Conservation (phyloP, 2,329 filamentous ascomycete species). For the Monosporascus sp. region DNA sequence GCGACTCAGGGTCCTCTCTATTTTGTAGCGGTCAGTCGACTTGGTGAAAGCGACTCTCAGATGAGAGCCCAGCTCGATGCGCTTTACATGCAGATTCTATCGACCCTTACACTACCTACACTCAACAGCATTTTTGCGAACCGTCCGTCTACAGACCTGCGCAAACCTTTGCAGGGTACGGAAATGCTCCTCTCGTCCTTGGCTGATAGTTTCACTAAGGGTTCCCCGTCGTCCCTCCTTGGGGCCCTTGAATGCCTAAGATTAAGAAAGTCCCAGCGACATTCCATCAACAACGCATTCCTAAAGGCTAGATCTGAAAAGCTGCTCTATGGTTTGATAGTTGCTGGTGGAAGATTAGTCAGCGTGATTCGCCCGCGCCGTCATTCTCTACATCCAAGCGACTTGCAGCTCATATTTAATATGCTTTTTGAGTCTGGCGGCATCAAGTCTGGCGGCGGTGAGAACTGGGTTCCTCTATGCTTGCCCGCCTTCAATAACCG, state of each 20-base stretch:
- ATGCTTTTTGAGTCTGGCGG: constrained; percentile 97
- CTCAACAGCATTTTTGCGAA: constrained; percentile 83
- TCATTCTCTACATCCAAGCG: constrained; percentile 91
- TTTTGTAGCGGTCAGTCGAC: constrained; percentile 84
- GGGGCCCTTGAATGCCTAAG: constrained; percentile 92
- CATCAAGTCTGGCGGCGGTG: constrained; percentile 82
- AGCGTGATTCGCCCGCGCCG: constrained; percentile 92
- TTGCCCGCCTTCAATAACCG: constrained; percentile 95
- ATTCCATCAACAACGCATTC: constrained; percentile 80
- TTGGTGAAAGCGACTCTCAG: constrained; percentile 89
- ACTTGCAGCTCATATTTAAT: constrained; percentile 95
- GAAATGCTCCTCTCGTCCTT: constrained; percentile 86
- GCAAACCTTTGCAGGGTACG: constrained; percentile 84
- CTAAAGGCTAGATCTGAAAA: constrained; percentile 72
- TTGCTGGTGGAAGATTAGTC: constrained; percentile 86
- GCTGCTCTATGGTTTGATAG: constrained; percentile 87
- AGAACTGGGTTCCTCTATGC: constrained; percentile 96
- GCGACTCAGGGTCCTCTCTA: constrained; percentile 82
- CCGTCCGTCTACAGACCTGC: constrained; percentile 88
- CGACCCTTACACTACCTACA: constrained; percentile 84
- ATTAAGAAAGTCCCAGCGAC: constrained; percentile 80
- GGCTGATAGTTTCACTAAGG: constrained; percentile 89
- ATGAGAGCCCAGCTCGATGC: constrained; percentile 84
- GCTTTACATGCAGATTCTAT: constrained; percentile 96
- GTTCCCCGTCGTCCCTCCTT: constrained; percentile 82